Evolutionary conservation across 805 yeast genomes (phyloP).

Genomic region (Candida berthetii): DNA sequence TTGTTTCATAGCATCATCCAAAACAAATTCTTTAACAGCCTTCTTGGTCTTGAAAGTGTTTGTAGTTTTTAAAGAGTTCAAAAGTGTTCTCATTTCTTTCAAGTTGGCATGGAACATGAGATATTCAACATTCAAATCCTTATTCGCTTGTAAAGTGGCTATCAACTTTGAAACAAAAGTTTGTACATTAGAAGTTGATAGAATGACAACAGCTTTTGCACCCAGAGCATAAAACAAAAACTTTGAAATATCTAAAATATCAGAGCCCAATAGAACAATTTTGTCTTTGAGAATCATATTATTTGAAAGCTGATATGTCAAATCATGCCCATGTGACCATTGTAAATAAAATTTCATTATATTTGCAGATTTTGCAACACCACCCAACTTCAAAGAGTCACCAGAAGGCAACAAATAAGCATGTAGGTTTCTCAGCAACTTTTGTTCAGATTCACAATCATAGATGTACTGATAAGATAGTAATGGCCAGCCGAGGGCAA

Average conservation of each 20-base stretch:
- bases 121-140: too few relatives aligned
- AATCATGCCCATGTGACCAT: background rate
- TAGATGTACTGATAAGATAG: slow-evolving; percentile 50
- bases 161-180: slow-evolving; percentile 1
- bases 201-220: slow-evolving; percentile 16
- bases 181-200: slow-evolving; percentile 5
- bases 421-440: slow-evolving; percentile 32
- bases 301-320: slow-evolving; percentile 36
- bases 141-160: too few relatives aligned
- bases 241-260: slow-evolving; percentile 24
- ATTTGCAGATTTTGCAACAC: slow-evolving; percentile 40
- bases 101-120: too few relatives aligned
- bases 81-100: too few relatives aligned
- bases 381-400: slow-evolving; percentile 38
- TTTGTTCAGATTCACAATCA: slow-evolving; percentile 34
- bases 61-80: too few relatives aligned
- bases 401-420: slow-evolving; percentile 72
- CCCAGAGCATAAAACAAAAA: slow-evolving; percentile 43
- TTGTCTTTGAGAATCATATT: slow-evolving; percentile 22
- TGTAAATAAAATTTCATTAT: slow-evolving; percentile 28
- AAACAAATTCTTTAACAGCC: too few relatives aligned
- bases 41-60: too few relatives aligned
- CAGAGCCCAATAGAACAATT: slow-evolving; percentile 11
- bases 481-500: slow-evolving; percentile 86
- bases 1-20: too few relatives aligned